Conservation (phyloP, 2,329 filamentous ascomycete species). For the Trichocomaceae sp. region DNA sequence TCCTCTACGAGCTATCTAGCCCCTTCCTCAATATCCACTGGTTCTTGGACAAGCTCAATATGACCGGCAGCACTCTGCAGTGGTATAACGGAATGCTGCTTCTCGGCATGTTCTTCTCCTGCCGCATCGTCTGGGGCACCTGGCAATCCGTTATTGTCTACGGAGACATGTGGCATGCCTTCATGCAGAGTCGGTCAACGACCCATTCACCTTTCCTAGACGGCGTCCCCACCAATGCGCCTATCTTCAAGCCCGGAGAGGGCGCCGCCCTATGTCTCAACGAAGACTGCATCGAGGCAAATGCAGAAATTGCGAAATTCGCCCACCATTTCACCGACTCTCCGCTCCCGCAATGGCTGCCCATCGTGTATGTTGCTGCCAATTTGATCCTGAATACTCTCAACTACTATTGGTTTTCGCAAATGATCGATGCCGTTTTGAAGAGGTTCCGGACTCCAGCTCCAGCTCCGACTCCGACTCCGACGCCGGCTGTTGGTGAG, state of each 20-base stretch:
- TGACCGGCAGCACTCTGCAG: constrained; percentile 56
- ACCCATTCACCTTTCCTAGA: constrained; percentile 22
- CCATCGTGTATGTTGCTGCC: constrained; percentile 50
- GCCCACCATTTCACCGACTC: constrained; percentile 29
- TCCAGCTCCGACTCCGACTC: too few species aligned
- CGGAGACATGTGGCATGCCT: constrained; percentile 51
- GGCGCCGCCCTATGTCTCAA: constrained; percentile 30
- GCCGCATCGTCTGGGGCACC: constrained; percentile 57
- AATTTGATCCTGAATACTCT: constrained; percentile 57
- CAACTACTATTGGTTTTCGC: constrained; percentile 61
- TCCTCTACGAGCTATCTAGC: constrained; percentile 61
- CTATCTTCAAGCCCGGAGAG: constrained; percentile 31
- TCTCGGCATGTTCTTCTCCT: constrained; percentile 54
- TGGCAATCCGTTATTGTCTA: constrained; percentile 55
- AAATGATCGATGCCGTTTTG: constrained; percentile 60
- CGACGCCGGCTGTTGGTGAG: constrained; percentile 21
- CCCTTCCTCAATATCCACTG: constrained; percentile 64
- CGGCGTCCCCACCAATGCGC: constrained; percentile 26
- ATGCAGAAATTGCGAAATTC: constrained; percentile 46
- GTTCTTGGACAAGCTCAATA: constrained; percentile 62
- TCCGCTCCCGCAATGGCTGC: constrained; percentile 53
- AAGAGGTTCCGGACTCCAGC: constrained; percentile 50
- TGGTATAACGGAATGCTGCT: constrained; percentile 59
- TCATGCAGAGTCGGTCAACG: constrained; percentile 39
- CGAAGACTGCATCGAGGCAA: constrained; percentile 34